Evolutionary conservation across 257 asterid species (phyloP).

Genomic region (Plantago major): DNA sequence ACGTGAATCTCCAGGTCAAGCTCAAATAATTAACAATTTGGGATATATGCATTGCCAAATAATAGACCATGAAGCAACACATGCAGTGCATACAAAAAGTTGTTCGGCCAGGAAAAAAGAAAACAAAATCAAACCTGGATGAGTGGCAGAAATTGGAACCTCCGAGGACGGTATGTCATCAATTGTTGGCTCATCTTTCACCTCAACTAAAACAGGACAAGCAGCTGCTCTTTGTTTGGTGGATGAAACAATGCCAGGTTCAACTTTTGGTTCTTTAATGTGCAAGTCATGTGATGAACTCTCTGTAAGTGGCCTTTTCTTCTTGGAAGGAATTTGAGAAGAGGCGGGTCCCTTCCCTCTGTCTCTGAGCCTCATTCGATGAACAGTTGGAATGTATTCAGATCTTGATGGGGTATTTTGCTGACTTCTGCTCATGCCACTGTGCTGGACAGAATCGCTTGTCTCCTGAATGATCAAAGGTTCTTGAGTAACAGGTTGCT

Average conservation of each 20-base stretch:
- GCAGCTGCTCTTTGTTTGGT: constrained; percentile 25
- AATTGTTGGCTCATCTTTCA: constrained; percentile 54
- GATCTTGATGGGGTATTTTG: constrained; percentile 9
- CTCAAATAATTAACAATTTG: too few relatives aligned
- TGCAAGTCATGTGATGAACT: constrained; percentile 12
- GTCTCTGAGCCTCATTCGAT: constrained; percentile 37
- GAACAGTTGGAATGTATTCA: constrained; percentile 18
- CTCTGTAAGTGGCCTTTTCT: constrained; percentile 29
- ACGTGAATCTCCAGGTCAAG: too few relatives aligned
- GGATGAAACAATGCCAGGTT: constrained; percentile 18
- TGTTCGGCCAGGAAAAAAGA: constrained; percentile 14
- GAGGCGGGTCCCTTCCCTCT: constrained; percentile 35
- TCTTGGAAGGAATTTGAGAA: constrained; percentile 20
- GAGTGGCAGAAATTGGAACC: constrained; percentile 39
- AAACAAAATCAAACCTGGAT: constrained; percentile 45
- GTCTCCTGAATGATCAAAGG: constrained; percentile 25
- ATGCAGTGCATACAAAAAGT: constrained; percentile 9
- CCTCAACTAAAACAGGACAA: constrained; percentile 33
- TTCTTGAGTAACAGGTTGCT: constrained; percentile 29
- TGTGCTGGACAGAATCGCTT: constrained; percentile 25
- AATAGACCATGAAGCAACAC: background rate
- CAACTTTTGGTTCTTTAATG: constrained; percentile 34
- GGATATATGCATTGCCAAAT: too few relatives aligned
- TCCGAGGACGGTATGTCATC: constrained; percentile 37
- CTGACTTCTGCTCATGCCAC: constrained; percentile 22